A percentile compares a stretch with the other conserved stretches of the same genome.
These are phyloP conservation scores for Xylaria sp. DNA, from an alignment of 495 filamentous ascomycete species.

Conservation along the genomic window DNA sequence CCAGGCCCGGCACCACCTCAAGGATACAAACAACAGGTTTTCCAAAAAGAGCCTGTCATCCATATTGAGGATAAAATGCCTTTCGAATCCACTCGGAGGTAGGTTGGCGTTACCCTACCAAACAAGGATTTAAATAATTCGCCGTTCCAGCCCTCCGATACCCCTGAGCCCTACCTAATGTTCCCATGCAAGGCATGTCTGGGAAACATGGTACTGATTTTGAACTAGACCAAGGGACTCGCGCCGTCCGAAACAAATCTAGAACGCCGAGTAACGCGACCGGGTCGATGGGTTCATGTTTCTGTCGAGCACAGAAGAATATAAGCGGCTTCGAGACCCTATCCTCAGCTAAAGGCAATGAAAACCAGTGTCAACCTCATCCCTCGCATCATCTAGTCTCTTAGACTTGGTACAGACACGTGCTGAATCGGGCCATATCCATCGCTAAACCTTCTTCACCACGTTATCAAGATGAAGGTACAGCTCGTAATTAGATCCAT, in stretches of 20 bases:
- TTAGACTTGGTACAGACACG: background rate
- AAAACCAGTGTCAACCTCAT: background rate
- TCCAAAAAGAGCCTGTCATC: background rate
- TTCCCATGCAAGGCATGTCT: background rate
- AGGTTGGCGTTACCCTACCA: slow-evolving; percentile 8
- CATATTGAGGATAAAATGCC: slow-evolving; percentile 4
- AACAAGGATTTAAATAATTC: slow-evolving; percentile 16
- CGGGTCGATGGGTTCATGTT: slow-evolving; percentile 6
- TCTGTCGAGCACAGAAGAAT: background rate
- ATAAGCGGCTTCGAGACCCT: background rate
- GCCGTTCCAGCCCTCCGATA: slow-evolving; percentile 16
- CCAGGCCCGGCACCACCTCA: background rate
- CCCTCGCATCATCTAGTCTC: background rate
- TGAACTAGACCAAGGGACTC: slow-evolving; percentile 1
- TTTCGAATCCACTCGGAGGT: background rate
- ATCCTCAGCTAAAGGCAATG: background rate
- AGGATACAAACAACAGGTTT: background rate
- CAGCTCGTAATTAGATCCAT: background rate
- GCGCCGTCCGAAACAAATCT: background rate
- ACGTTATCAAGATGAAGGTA: slow-evolving; percentile 20
- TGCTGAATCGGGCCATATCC: background rate
- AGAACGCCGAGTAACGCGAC: slow-evolving; percentile 8
- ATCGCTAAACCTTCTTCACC: background rate
- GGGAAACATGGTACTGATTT: slow-evolving; percentile 12
- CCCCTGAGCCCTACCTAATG: slow-evolving; percentile 11